Evolutionary conservation across 805 yeast species (phyloP), one percentile per base, ranked within the genome.

Genomic region (Yarrowia sp.): DNA sequence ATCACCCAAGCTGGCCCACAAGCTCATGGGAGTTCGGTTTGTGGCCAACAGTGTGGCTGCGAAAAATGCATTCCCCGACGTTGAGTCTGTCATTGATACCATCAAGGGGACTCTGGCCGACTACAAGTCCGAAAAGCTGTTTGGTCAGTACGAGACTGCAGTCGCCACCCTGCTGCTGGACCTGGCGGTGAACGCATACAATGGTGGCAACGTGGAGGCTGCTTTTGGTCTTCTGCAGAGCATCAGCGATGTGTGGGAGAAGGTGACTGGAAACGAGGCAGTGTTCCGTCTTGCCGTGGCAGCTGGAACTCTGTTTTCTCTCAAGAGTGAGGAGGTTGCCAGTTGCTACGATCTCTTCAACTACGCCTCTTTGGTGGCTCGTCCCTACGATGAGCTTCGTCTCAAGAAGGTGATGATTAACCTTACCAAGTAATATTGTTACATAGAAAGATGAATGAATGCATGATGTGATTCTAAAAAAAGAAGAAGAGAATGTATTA

Each of bases 281-380:
- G 83, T 85, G 0, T 90, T 89, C 73, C 80, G 96, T 71, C 68
- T 85, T 22, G 67, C 81, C 11, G 78, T 89, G 26, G 85, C 88
- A 0, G 80, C 79, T 65, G 96, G 95, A 3, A 89, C 90, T 52
- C 67, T 85, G 38, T 70, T 81, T 19, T 67, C 69, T 21, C 66
- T 67, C 54, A 62, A 67, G 36, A 59, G 40, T 28, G 32, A 35
- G 22, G 68, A 66, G 51, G 63, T 61, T 6, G 33, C 41, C 22
- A 32, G 44, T 16, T 61, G 64, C 9, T 33, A 48, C 17, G 59
- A 61, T 9, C n/a, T 40, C 22, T 40, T 48, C 24, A 30, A 33
- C 26, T 62, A 30, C 16, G 32, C 30, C 3, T 16, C 40, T 24
- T 14, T 43, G 44, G 24, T 52, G 17, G n/a, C 32, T 9, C 26